Conservation (phyloP, 208 protist species). For the Jaenimonas drosophilae region DNA sequence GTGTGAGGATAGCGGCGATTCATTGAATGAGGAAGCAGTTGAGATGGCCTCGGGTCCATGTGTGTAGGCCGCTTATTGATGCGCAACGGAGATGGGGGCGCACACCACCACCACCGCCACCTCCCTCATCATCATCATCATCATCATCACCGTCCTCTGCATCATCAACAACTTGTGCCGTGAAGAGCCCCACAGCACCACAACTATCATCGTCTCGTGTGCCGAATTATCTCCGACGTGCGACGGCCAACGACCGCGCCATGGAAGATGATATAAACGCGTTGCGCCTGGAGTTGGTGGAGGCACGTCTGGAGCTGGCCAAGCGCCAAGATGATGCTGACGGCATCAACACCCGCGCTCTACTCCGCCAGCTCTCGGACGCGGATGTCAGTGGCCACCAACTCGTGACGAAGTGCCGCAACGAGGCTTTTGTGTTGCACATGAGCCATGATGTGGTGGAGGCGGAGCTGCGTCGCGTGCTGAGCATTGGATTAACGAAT, state of each 20-base stretch:
- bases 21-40: too few species aligned
- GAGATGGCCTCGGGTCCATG: too few species aligned
- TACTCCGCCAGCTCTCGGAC: background rate
- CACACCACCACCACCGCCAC: too few species aligned
- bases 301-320: conserved; percentile 45
- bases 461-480: conserved; percentile 57
- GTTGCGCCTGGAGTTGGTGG: conserved; percentile 28
- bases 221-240: background rate
- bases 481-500: conserved; percentile 28
- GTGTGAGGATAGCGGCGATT: too few species aligned
- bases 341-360: conserved; percentile 2
- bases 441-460: conserved; percentile 51
- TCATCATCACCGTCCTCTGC: too few species aligned
- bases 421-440: conserved; percentile 67
- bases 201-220: too few species aligned
- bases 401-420: conserved; percentile 42
- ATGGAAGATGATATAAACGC: conserved; percentile 12
- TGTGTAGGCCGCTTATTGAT: too few species aligned
- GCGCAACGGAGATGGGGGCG: too few species aligned
- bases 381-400: conserved; percentile 6
- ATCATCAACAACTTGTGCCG: too few species aligned
- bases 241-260: background rate
- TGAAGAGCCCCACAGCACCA: too few species aligned
- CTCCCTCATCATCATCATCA: too few species aligned
- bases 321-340: conserved; percentile 5